A percentile compares a stretch with the other conserved stretches of the same genome.
phyloP scores from a whole-genome alignment of 495 filamentous ascomycete genomes.

The Aspergillus campestris region DNA sequence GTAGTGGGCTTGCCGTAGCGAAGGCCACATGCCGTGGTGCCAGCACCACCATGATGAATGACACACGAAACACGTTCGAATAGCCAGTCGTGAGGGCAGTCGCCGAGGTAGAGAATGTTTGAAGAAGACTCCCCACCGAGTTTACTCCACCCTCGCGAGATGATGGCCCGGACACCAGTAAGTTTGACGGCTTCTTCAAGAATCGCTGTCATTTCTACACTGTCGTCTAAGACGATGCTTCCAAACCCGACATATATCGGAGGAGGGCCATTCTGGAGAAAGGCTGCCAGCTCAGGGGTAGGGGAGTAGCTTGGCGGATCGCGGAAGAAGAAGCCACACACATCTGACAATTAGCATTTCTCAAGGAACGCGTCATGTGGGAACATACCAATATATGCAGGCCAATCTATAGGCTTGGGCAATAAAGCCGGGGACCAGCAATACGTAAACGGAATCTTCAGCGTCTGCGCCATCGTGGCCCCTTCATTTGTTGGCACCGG shows the following conservation, averaged over 20 bases:
- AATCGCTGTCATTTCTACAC: constrained; percentile 41
- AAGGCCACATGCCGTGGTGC: constrained; percentile 57
- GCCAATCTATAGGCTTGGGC: constrained; percentile 56
- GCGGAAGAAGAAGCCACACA: constrained; percentile 57
- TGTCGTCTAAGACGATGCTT: constrained; percentile 56
- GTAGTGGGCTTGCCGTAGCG: constrained; percentile 48
- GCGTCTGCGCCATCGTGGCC: constrained; percentile 25
- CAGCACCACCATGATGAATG: constrained; percentile 59
- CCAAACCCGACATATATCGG: constrained; percentile 65
- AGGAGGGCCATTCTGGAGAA: constrained; percentile 44
- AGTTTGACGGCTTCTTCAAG: constrained; percentile 46
- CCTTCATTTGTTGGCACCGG: constrained; percentile 33
- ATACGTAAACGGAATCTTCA: constrained; percentile 55
- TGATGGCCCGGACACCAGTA: constrained; percentile 46
- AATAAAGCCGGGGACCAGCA: constrained; percentile 57
- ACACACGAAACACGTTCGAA: constrained; percentile 55
- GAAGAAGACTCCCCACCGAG: constrained; percentile 40
- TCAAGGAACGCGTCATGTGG: background rate
- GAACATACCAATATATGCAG: constrained; percentile 39
- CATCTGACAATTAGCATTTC: constrained; percentile 20
- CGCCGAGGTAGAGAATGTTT: constrained; percentile 49
- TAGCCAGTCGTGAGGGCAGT: constrained; percentile 59
- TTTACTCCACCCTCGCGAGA: constrained; percentile 58
- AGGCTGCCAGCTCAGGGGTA: constrained; percentile 38
- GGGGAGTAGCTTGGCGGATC: constrained; percentile 44